phyloP scores from a whole-genome alignment of 176 grass and related monocot species.

The Rhynchospora tenuis region DNA sequence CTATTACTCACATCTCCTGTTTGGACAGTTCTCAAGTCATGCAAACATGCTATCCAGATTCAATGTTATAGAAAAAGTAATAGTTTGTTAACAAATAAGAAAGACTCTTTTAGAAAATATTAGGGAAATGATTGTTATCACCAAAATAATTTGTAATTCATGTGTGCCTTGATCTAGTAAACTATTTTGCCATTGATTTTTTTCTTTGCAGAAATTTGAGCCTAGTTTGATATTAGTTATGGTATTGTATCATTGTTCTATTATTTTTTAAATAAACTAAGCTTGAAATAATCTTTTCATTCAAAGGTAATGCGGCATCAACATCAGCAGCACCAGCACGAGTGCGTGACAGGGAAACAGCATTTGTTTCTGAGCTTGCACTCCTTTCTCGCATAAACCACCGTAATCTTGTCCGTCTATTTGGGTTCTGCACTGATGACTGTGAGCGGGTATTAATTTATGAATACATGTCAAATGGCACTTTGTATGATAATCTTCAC shows the following conservation, averaged over 20 bases:
- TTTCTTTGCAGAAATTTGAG: neutral
- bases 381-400: slow-evolving; percentile 83
- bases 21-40: neutral
- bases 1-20: neutral
- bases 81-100: neutral
- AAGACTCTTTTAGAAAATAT: neutral
- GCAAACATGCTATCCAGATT: neutral
- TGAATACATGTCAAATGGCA: slow-evolving; percentile 88
- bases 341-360: slow-evolving; percentile 51
- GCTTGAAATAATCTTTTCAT: neutral
- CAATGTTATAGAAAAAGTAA: neutral
- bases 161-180: neutral
- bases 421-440: slow-evolving; percentile 68
- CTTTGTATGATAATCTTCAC: slow-evolving; percentile 85
- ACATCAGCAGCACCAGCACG: slow-evolving; percentile 44
- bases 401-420: slow-evolving; percentile 78
- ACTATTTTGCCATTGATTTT: neutral
- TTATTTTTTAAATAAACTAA: neutral
- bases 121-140: neutral
- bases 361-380: slow-evolving; percentile 72
- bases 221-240: neutral
- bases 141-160: neutral
- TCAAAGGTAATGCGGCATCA: slow-evolving; percentile 11
- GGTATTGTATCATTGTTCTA: neutral
- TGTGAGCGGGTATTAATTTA: slow-evolving; percentile 70